These are phyloP conservation scores for Coniella lustricola DNA, from an alignment of 2,329 filamentous ascomycete genomes.

Conservation along the genomic window DNA sequence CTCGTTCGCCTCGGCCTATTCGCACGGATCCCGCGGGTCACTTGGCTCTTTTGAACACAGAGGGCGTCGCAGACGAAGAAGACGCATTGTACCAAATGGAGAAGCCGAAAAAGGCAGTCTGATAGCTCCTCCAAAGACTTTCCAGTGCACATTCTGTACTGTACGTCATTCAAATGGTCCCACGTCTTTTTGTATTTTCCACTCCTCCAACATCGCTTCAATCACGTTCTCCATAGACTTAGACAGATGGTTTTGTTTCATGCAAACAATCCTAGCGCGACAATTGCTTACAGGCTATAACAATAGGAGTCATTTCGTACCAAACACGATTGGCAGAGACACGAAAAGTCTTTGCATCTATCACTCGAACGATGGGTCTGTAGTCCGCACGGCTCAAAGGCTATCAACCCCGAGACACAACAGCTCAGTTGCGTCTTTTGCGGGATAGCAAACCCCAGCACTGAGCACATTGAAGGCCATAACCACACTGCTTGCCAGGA, in stretches of 20 bases:
- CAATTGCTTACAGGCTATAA: too few species aligned
- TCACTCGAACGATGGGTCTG: constrained; percentile 63
- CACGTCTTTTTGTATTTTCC: background rate
- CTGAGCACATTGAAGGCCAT: constrained; percentile 50
- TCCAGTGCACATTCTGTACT: constrained; percentile 63
- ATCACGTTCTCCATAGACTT: too few species aligned
- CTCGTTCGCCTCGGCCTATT: constrained; percentile 53
- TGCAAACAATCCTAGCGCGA: too few species aligned
- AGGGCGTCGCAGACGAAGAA: constrained; percentile 43
- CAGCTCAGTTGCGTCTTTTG: constrained; percentile 53
- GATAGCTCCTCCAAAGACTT: constrained; percentile 44
- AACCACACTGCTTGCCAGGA: constrained; percentile 61
- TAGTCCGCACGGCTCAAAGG: constrained; percentile 48
- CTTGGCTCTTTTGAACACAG: constrained; percentile 38
- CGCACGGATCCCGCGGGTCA: constrained; percentile 50
- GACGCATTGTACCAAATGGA: constrained; percentile 34
- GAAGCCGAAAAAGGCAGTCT: constrained; percentile 31
- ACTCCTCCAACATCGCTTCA: too few species aligned
- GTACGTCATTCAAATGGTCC: constrained; percentile 1
- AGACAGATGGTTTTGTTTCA: too few species aligned
- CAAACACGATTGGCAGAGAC: constrained; percentile 64
- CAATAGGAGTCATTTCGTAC: constrained; percentile 55
- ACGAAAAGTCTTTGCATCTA: constrained; percentile 60
- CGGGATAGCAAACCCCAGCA: constrained; percentile 45
- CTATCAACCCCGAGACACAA: constrained; percentile 53